These are phyloP conservation scores for Suillus subalutaceus DNA, from an alignment of 768 basidiomycete genomes.

Conservation along the genomic window DNA sequence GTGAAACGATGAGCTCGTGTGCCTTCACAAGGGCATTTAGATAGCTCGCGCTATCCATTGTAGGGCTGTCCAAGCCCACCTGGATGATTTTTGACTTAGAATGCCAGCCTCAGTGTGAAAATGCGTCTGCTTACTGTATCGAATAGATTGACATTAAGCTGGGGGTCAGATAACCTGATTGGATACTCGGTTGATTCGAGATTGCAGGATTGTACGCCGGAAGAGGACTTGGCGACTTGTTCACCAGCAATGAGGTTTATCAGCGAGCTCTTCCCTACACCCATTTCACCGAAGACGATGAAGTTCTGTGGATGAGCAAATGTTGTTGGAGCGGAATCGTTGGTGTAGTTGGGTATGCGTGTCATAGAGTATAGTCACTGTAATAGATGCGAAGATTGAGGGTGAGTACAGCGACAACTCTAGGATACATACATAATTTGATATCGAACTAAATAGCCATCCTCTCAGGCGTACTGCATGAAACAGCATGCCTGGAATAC, in stretches of 20 bases:
- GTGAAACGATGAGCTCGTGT: conserved; percentile 34
- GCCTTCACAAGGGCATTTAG: conserved; percentile 31
- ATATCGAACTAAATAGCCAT: neutral
- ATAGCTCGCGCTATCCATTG: conserved; percentile 25
- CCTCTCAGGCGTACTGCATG: too few species aligned
- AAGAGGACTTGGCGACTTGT: conserved; percentile 6
- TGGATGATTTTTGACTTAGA: neutral
- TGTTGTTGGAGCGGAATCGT: neutral
- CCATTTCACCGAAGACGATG: neutral
- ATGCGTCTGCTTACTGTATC: neutral
- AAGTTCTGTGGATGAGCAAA: neutral
- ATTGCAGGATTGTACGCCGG: conserved; percentile 4
- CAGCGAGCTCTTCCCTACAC: too few species aligned
- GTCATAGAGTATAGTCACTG: too few species aligned
- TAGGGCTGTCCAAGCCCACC: conserved; percentile 32
- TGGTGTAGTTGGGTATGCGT: neutral
- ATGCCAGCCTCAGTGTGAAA: neutral
- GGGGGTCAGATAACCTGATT: neutral
- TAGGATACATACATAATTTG: neutral
- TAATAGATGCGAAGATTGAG: neutral
- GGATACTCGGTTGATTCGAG: neutral
- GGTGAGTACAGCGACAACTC: neutral
- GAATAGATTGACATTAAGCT: neutral
- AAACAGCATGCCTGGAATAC: too few species aligned
- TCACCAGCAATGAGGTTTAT: neutral